Evolutionary conservation across 2,329 filamentous ascomycete genomes (phyloP), one percentile per base, ranked within the genome.

Genomic region (Aspergillus flavus): DNA sequence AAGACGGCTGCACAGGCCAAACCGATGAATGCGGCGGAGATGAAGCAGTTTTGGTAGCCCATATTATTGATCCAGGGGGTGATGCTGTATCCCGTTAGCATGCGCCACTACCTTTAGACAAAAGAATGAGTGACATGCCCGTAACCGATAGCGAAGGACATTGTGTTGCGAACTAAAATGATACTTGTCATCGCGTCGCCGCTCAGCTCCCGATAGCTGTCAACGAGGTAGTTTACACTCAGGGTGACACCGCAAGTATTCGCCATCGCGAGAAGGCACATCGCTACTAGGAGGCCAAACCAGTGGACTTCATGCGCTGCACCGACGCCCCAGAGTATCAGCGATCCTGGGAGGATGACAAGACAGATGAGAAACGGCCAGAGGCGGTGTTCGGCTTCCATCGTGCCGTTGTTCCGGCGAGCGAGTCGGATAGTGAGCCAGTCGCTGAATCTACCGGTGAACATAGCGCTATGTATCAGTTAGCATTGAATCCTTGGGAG

Each of bases 91-190:
- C 6, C 12, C 14, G 16, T 39, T 45, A 34, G 65, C 46, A 66
- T 52, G 43, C 11, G 6, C n/a, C 19, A 34, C 46, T 43, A 26
- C 19, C 45, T 36, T 21, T 19, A 46, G 45, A 14, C 2, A 30
- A 30, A 53, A 12, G 26, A 12, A 11, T 28, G 5, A 21, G n/a
- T 46, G 41, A 64, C 71, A 61, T 66, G 75, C 71, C 77, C 80
- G 65, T 80, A 81, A 3, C 78, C 75, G 56, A 83, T 79, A 0
- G 78, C 81, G 66, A 83, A 83, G 0, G 76, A 78, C 78, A 83
- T 81, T 1, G 80, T 82, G 63, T 83, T 83, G 4, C 81, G 76
- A 16, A 83, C 77, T 26, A 83, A 61, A 57, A 83, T 83, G 19
- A 83, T 75, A 21, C 76, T 80, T 4, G 73, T 75, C 71, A 80